Base-by-base conservation (phyloP, 176 grass and related monocot genomes). In the Aegilops speltoides region DNA sequence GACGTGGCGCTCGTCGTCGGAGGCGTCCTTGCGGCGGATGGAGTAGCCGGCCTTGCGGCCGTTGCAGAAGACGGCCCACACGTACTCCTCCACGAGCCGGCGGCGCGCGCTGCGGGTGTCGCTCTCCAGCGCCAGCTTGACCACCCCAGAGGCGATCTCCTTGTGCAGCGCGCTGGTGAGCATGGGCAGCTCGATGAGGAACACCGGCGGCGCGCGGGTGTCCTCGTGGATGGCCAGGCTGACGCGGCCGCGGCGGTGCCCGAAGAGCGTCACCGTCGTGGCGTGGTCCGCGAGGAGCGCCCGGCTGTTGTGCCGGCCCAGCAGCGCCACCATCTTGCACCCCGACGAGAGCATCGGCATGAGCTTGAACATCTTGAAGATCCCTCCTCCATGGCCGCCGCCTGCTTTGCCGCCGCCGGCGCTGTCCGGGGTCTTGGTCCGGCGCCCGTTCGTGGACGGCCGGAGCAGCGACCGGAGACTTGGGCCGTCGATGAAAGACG, bases 31-130 rank as follows among this genome's bases (percentile, higher is more conserved):
- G 68, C 94, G 81, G 20, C 97, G 85, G 87, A 99, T 99, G 64
- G 94, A 65, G 84, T 99, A 99, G 0, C 97, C 97, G 16, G 94
- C 88, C 85, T 99, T 99, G 59, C 97, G 87, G 0, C 97, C 97
- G 80, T 99, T 96, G 92, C 97, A 99, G 86, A 93, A 99, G 34
- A 99, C 83, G 1, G 97, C 97, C 97, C 97, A 99, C 2, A 99
- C 94, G 72, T 94, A 98, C 83, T 98, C 96, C 87, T 96, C 96
- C 5, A 93, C 85, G 59, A 98, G 90, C 23, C 90, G 79, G 82
- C 88, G 91, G 29, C 86, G 87, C 23, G 93, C 84, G 50, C 90
- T 96, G 46, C 97, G 87, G 14, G 97, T 98, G 78, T 98, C 97
- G 82, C 97, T 96, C 87, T 98, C 97, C 20, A 98, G 92, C 45